Conservation (phyloP, 768 basidiomycete genomes). For the Xerocomellus intermedius region DNA sequence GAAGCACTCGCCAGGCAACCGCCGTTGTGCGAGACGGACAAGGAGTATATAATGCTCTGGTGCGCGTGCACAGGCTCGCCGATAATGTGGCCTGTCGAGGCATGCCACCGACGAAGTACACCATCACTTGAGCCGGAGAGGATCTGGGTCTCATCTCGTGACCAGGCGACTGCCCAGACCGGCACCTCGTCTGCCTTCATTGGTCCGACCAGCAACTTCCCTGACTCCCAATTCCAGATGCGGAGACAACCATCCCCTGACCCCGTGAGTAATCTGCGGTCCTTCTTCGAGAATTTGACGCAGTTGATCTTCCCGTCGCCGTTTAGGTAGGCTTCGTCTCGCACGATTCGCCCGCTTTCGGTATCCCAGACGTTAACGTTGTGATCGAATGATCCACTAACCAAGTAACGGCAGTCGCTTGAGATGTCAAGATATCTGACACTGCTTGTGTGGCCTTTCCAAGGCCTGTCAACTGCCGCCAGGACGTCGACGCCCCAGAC, state of each 20-base stretch:
- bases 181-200: slow-evolving; percentile 21
- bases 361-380: slow-evolving; percentile 32
- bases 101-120: slow-evolving; percentile 25
- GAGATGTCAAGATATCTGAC: slow-evolving; percentile 30
- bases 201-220: slow-evolving; percentile 26
- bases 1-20: slow-evolving; percentile 29
- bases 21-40: slow-evolving; percentile 29
- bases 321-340: slow-evolving; percentile 20
- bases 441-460: slow-evolving; percentile 25
- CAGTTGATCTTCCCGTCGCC: slow-evolving; percentile 28
- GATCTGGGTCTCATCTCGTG: slow-evolving; percentile 29
- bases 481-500: slow-evolving; percentile 29
- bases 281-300: slow-evolving; percentile 27
- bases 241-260: slow-evolving; percentile 30
- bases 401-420: slow-evolving; percentile 28
- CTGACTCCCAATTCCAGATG: slow-evolving; percentile 29
- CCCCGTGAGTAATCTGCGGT: slow-evolving; percentile 27
- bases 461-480: slow-evolving; percentile 16
- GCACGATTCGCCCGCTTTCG: slow-evolving; percentile 24
- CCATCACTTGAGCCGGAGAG: slow-evolving; percentile 26
- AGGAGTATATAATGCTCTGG: slow-evolving; percentile 26
- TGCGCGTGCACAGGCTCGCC: slow-evolving; percentile 26
- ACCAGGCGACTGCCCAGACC: slow-evolving; percentile 32
- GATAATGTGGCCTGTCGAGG: slow-evolving; percentile 18
- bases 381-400: slow-evolving; percentile 33